Evolutionary conservation across 148 eudicot genomes (phyloP).

Genomic region (Fagopyrum tataricum): DNA sequence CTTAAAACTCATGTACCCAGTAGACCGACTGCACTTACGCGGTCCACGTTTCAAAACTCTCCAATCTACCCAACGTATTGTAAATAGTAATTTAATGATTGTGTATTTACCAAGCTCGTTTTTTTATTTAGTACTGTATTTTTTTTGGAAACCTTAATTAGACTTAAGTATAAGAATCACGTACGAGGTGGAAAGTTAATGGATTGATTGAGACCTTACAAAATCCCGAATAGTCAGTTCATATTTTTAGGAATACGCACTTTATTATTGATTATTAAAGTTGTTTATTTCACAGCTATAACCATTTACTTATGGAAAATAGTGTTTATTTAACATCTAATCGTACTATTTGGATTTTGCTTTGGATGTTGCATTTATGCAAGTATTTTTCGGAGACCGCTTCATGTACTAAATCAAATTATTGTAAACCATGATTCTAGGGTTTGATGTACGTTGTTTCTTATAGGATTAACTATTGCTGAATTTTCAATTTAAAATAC

Average conservation of each 20-base stretch:
- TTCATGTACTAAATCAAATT: slow-evolving; percentile 10
- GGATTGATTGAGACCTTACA: not conserved
- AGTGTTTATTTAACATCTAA: not conserved
- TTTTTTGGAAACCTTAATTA: too few relatives aligned
- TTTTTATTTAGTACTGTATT: too few relatives aligned
- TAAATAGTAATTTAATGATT: too few relatives aligned
- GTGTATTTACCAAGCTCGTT: too few relatives aligned
- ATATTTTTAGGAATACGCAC: not conserved
- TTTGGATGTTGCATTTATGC: slow-evolving; percentile 11
- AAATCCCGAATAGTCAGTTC: not conserved
- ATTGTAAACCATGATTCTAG: slow-evolving; percentile 1
- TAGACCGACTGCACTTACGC: too few relatives aligned
- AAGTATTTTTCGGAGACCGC: slow-evolving; percentile 10
- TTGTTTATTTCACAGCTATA: not conserved
- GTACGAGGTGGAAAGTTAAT: slow-evolving; percentile 1
- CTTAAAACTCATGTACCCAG: too few relatives aligned
- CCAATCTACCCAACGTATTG: too few relatives aligned
- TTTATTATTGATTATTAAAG: not conserved
- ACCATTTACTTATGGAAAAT: not conserved
- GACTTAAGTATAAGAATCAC: too few relatives aligned
- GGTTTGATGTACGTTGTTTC: slow-evolving; percentile 5
- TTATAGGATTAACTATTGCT: not conserved
- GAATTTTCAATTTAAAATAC: not conserved
- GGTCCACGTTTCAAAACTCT: too few relatives aligned
- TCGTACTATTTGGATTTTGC: slow-evolving; percentile 10